Percentiles rank a stretch among this genome's conserved stretches.
Evolutionary conservation across 116 monocot genomes (phyloP).

Genomic region (Trichopus zeylanicus): DNA sequence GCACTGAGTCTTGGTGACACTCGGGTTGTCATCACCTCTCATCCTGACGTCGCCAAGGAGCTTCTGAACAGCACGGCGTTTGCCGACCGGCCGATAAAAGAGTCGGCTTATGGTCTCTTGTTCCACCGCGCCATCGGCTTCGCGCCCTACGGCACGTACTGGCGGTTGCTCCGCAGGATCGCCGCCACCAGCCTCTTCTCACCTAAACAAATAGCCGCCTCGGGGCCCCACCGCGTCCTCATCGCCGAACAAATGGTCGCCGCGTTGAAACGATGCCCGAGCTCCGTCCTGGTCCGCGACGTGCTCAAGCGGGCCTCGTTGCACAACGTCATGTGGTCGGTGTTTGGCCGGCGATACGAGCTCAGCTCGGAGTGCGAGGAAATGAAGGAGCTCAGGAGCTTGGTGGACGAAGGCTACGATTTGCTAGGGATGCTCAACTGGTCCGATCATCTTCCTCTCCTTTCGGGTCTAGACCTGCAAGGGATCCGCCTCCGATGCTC

Average conservation of each 20-base stretch:
- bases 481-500: slow-evolving; percentile 21
- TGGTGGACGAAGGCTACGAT: slow-evolving; percentile 47
- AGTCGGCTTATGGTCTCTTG: slow-evolving; percentile 42
- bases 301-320: slow-evolving; percentile 24
- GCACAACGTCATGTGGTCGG: slow-evolving; percentile 29
- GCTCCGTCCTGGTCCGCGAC: not conserved
- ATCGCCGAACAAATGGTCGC: slow-evolving; percentile 23
- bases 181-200: slow-evolving; percentile 32
- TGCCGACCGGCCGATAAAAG: slow-evolving; percentile 47
- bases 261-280: not conserved
- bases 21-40: slow-evolving; percentile 20
- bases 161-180: slow-evolving; percentile 35
- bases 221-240: slow-evolving; percentile 7
- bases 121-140: slow-evolving; percentile 64
- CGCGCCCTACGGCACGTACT: slow-evolving; percentile 41
- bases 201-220: slow-evolving; percentile 22
- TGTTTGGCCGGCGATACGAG: slow-evolving; percentile 32
- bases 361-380: slow-evolving; percentile 7
- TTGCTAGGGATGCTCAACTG: slow-evolving; percentile 29
- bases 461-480: slow-evolving; percentile 24
- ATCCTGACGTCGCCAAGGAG: slow-evolving; percentile 33
- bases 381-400: slow-evolving; percentile 15
- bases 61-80: slow-evolving; percentile 30
- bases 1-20: slow-evolving; percentile 35
- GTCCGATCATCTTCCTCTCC: slow-evolving; percentile 34